Evolutionary conservation across 2,329 filamentous ascomycete genomes (phyloP).

Genomic region (Colletotrichum musicola): DNA sequence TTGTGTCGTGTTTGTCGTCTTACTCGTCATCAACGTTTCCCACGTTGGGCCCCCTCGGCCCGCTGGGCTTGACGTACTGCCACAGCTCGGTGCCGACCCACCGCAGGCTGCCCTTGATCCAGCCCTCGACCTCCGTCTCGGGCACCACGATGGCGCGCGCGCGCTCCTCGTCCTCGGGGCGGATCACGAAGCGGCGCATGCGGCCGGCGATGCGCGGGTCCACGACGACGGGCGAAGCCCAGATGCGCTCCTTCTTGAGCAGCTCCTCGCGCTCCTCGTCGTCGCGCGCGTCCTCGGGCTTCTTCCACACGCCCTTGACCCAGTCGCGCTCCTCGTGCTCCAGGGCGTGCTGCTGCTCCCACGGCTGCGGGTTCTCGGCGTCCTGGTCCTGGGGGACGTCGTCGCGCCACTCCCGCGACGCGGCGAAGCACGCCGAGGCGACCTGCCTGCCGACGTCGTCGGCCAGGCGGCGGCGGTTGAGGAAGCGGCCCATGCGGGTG

Average conservation of each 20-base stretch:
- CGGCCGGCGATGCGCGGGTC: slow-evolving; percentile 81
- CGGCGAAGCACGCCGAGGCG: slow-evolving; percentile 82
- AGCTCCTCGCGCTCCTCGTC: slow-evolving; percentile 53
- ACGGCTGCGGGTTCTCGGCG: slow-evolving; percentile 42
- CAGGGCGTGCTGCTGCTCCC: slow-evolving; percentile 76
- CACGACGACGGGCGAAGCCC: slow-evolving; percentile 79
- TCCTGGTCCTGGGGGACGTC: slow-evolving; percentile 44
- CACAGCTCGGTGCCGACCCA: slow-evolving; percentile 65
- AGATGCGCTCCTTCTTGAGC: slow-evolving; percentile 75
- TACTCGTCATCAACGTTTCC: slow-evolving; percentile 52
- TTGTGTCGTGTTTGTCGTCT: too few species aligned
- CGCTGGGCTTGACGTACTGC: slow-evolving; percentile 50
- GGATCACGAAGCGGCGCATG: slow-evolving; percentile 84
- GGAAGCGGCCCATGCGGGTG: slow-evolving; percentile 86
- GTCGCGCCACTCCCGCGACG: slow-evolving; percentile 63
- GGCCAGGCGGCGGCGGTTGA: slow-evolving; percentile 86
- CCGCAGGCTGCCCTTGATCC: slow-evolving; percentile 72
- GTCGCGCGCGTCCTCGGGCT: slow-evolving; percentile 56
- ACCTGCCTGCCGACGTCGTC: slow-evolving; percentile 90
- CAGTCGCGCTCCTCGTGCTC: slow-evolving; percentile 82
- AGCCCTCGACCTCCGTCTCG: slow-evolving; percentile 77
- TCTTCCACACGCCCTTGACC: slow-evolving; percentile 82
- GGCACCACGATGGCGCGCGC: slow-evolving; percentile 73
- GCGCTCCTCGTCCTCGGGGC: slow-evolving; percentile 76
- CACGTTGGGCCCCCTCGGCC: slow-evolving; percentile 57